Evolutionary conservation across 2,329 filamentous ascomycete genomes (phyloP).

Genomic region (Talaromyces rugulosus): DNA sequence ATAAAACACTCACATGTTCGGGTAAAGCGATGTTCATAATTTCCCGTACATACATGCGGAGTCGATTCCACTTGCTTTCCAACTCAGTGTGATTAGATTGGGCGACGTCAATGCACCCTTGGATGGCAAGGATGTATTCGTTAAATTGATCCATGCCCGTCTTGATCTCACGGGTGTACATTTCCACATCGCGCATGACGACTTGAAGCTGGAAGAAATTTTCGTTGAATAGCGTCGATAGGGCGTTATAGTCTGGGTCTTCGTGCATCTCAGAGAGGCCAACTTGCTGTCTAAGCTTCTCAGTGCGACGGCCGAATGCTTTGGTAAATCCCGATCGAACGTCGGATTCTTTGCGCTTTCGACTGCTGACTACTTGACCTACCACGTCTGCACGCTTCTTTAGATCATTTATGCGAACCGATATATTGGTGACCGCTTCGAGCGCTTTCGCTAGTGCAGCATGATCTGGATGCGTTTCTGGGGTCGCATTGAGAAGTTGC

Average conservation of each 20-base stretch:
- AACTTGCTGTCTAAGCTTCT: slow-evolving; percentile 73
- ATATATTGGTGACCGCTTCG: slow-evolving; percentile 61
- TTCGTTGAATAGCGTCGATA: slow-evolving; percentile 83
- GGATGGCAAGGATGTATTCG: slow-evolving; percentile 74
- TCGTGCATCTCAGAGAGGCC: slow-evolving; percentile 65
- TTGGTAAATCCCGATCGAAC: slow-evolving; percentile 79
- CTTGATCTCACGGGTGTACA: slow-evolving; percentile 77
- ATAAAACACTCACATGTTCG: slow-evolving; percentile 60
- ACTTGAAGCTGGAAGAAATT: slow-evolving; percentile 91
- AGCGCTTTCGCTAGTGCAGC: slow-evolving; percentile 66
- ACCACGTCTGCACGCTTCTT: slow-evolving; percentile 94
- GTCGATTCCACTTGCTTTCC: slow-evolving; percentile 90
- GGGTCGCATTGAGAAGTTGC: slow-evolving; percentile 74
- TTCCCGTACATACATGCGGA: slow-evolving; percentile 82
- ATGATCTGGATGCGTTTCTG: slow-evolving; percentile 77
- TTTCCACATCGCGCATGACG: slow-evolving; percentile 88
- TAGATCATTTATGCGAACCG: slow-evolving; percentile 77
- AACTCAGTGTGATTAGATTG: slow-evolving; percentile 75
- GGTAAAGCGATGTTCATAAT: slow-evolving; percentile 78
- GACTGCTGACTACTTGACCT: slow-evolving; percentile 75
- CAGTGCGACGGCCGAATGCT: slow-evolving; percentile 81
- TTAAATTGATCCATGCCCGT: slow-evolving; percentile 78
- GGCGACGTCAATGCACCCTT: slow-evolving; percentile 68
- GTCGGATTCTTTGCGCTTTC: slow-evolving; percentile 85
- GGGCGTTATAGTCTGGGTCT: slow-evolving; percentile 73